Evolutionary conservation across 768 basidiomycete genomes (phyloP), one percentile per base, ranked within the genome.

Genomic region (Amanita thiersii): DNA sequence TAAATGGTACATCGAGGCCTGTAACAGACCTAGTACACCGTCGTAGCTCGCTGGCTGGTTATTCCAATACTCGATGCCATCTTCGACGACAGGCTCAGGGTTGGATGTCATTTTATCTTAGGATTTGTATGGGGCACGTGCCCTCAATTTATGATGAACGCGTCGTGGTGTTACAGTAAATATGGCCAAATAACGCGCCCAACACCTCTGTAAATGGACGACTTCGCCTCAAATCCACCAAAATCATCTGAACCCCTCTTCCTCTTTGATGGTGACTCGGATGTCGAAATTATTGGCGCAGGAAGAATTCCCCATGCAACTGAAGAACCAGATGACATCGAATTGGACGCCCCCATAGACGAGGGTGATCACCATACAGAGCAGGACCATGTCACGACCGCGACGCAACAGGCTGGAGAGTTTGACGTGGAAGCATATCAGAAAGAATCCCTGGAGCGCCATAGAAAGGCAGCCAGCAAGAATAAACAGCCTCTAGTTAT

Each of bases 1-100:
- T 34, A 8, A 12, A 4, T 51, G 59, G 24, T 4, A 1, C 3
- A 15, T 19, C 4, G 10, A n/a, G 56, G 42, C 45, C 34, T 28
- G 15, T 26, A 45, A 14, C 29, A 9, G 9, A 59, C 89, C 93
- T 19, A 97, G 73, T 6, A 97, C 93, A 34, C 93, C 90, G 53
- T 96, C 80, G 21, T 86, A 73, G 46, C 66, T 86, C 3, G 92
- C 86, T 5, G 85, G 80, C 49, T 90, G 86, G 1, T 67, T 67
- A 15, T 69, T 72, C 94, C 94, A 98, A 58, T 96, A 98, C 15
- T 76, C 65, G 32, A 97, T 77, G 11, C 94, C 88, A 26, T 81
- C 76, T 44, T 83, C 62, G 20, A 90, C 67, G 44, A 82, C 69
- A 0, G 87, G 79, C 35, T 64, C 59, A 26, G 60, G 56, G n/a